phyloP scores from a whole-genome alignment of 75 land plant genomes.

The Ceratopteris richardii region DNA sequence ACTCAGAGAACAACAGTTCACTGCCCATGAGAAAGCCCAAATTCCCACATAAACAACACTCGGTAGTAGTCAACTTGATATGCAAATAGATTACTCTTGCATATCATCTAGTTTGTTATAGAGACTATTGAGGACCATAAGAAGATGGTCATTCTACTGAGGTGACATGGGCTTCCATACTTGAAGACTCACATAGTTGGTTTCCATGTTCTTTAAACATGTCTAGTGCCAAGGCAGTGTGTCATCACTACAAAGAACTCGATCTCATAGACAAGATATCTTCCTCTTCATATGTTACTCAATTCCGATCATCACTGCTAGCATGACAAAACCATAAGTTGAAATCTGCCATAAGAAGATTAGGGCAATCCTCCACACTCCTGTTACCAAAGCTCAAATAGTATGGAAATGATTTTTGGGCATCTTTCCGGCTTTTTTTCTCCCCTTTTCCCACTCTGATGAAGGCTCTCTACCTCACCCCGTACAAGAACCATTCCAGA shows the following conservation, averaged over 20 bases:
- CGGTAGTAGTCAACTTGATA: too few species aligned
- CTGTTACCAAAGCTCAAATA: constrained; percentile 79
- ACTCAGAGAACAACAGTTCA: too few species aligned
- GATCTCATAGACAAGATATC: not conserved
- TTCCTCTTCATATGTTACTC: not conserved
- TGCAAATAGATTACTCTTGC: not conserved
- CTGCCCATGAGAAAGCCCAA: too few species aligned
- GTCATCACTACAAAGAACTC: too few species aligned
- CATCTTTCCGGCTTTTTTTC: too few species aligned
- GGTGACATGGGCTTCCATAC: not conserved
- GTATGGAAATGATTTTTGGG: constrained; percentile 60
- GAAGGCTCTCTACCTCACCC: constrained; percentile 42
- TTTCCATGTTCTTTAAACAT: not conserved
- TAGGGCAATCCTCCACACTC: constrained; percentile 64
- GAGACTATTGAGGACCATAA: not conserved
- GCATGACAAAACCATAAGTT: constrained; percentile 73
- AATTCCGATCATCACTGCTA: constrained; percentile 5
- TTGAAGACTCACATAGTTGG: not conserved
- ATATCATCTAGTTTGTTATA: not conserved
- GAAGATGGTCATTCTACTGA: not conserved
- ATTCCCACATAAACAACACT: too few species aligned
- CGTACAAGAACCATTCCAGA: constrained; percentile 71
- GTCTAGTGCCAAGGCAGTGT: not conserved
- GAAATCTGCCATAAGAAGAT: constrained; percentile 61
- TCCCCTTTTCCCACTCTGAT: too few species aligned